Evolutionary conservation across 1,284 basidiomycete species (phyloP), one percentile per base, ranked within the genome.

Genomic region (Takashimella tepidaria): DNA sequence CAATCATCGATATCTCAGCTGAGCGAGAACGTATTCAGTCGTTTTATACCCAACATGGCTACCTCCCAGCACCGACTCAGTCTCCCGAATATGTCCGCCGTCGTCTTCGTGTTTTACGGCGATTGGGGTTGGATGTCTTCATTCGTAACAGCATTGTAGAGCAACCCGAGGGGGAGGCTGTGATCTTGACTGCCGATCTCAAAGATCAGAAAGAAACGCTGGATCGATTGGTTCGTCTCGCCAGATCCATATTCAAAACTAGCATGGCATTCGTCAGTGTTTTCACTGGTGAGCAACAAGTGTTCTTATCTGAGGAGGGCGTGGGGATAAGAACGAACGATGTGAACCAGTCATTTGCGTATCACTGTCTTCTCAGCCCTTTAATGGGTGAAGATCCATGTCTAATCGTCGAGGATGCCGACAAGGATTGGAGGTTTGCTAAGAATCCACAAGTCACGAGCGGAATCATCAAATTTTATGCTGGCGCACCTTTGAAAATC

Each of bases 11-110:
- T 45, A 50, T 58, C 23, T 52, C 41, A 1, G 56, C 49, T 12
- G 67, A 69, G 40, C 54, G 63, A 11, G 52, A 57, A 2, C 50
- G 68, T 3, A 50, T 70, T 0, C 55, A 60, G 13, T 49, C 59
- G 12, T 70, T 67, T 43, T 72, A 59, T 49, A 49, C 65, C 23
- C 42, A 57, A 5, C 47, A 67, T 24, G 70, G 68, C 0, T 70
- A 67, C 47, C 53, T 72, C 50, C 68, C 67, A 45, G 62, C 70
- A 3, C 68, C 68, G 12, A 53, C 51, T 10, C 68, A 69, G 54
- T n/a, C 66, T 5, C 60, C 62, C 2, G 63, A 64, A 23, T 57
- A 52, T 8, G 44, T 50, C 3, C 56, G 67, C 10, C 54, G 69
- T 19, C 61, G 70, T 16, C 47, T 72, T 19, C 58, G 66, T 3